Base-by-base conservation (phyloP, 768 basidiomycete species). In the Pisolithus marmoratus region DNA sequence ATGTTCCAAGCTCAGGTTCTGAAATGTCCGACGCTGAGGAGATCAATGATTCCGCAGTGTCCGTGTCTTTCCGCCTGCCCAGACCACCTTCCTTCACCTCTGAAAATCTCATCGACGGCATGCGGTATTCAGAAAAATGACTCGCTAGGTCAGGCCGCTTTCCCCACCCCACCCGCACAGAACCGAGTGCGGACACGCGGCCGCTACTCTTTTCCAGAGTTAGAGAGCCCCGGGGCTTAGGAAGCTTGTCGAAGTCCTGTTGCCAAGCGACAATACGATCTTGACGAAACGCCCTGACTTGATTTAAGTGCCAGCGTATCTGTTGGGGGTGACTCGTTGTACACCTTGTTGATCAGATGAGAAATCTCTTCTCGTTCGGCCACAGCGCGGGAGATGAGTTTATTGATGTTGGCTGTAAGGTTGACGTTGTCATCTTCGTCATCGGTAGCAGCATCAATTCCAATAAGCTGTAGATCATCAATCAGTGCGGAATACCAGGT, bases 231-330 rank as follows among this genome's bases (percentile, higher is more conserved):
- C 81, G 85, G 50, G 78, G 84, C 61, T 87, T 90, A 7, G 87
- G 86, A 26, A 97, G 75, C 48, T 83, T 81, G 59, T 92, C 88
- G 58, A 95, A 93, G 63, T 97, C 93, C 55, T 81, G 81, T 67
- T 99, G 94, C 90, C 94, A 97, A n/a, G 88, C 90, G 15, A 95
- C 91, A 44, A 95, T 91, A 65, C 87, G 87, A 60, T 95, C 92
- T 71, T 97, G 95, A 43, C 94, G 78, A 54, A 84, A 84, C 1
- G 88, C 83, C 45, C 94, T 84, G 5, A 94, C 87, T 58, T 82
- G 81, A 55, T 94, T 97, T 47, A 94, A 77, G n/a, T 36, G 86
- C 89, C 40, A 95, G 78, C 0, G 93, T 94, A 63, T 96, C 93
- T 19, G 81, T 87, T 47, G 91, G 82, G 1, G 80, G 60, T 0